These are phyloP conservation scores for Thamnidium elegans DNA, from an alignment of 192 early-diverging fungal genomes.

Conservation along the genomic window DNA sequence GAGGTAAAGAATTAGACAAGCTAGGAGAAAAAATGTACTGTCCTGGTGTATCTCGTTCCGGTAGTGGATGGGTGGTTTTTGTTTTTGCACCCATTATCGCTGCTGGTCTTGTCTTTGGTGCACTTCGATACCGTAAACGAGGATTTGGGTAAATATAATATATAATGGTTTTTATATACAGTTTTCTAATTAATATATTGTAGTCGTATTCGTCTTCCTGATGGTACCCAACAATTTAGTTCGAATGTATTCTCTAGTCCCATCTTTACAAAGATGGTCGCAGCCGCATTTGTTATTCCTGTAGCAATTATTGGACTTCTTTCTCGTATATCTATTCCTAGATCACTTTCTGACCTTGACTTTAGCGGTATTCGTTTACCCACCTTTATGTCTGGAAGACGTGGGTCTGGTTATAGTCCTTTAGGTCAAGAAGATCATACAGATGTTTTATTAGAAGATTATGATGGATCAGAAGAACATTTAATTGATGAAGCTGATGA, in stretches of 20 bases:
- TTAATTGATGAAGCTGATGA: constrained; percentile 30
- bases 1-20: constrained; percentile 51
- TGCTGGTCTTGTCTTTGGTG: constrained; percentile 28
- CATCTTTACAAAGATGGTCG: constrained; percentile 24
- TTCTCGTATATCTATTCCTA: constrained; percentile 29
- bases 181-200: neutral
- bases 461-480: constrained; percentile 31
- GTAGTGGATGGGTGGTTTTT: constrained; percentile 28
- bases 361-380: constrained; percentile 23
- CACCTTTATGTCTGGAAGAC: constrained; percentile 4
- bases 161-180: too few species aligned
- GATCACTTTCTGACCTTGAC: constrained; percentile 12
- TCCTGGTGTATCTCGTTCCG: constrained; percentile 48
- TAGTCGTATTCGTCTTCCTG: constrained; percentile 32
- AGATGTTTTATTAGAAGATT: constrained; percentile 43
- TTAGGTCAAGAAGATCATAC: constrained; percentile 38
- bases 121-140: constrained; percentile 24
- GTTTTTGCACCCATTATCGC: constrained; percentile 32
- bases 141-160: constrained; percentile 25
- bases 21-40: constrained; percentile 64
- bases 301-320: constrained; percentile 27
- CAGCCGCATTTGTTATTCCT: constrained; percentile 31
- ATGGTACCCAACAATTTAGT: constrained; percentile 1
- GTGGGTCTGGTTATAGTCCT: constrained; percentile 30
- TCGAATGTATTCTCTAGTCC: constrained; percentile 19